These are phyloP conservation scores for Apiotrichum gamsii DNA, from an alignment of 1,284 basidiomycete species.

Conservation along the genomic window DNA sequence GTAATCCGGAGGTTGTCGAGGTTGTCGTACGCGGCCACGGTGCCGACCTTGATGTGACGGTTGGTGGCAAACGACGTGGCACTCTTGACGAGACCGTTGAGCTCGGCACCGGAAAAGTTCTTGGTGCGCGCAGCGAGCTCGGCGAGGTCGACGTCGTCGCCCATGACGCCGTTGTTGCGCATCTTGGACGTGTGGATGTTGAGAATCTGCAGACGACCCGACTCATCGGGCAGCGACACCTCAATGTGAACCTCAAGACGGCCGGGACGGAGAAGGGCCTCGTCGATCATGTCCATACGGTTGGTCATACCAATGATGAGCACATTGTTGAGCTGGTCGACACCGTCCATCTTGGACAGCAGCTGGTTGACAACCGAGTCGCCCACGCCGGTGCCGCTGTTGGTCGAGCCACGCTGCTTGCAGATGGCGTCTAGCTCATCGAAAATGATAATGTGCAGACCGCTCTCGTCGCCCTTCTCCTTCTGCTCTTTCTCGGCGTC, in stretches of 20 bases:
- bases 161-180: constrained; percentile 87
- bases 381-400: constrained; percentile 91
- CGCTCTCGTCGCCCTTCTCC: constrained; percentile 96
- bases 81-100: constrained; percentile 92
- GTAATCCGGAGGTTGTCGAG: constrained; percentile 90
- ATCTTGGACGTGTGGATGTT: constrained; percentile 95
- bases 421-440: constrained; percentile 99
- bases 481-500: constrained; percentile 99
- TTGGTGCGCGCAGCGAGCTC: constrained; percentile 85
- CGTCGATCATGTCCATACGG: constrained; percentile 97
- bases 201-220: constrained; percentile 87
- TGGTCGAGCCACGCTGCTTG: constrained; percentile 87
- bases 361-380: constrained; percentile 99
- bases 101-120: constrained; percentile 97
- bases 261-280: constrained; percentile 92
- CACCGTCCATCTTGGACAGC: constrained; percentile 99
- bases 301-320: constrained; percentile 99
- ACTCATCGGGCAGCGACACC: constrained; percentile 92
- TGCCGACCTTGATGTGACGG: constrained; percentile 94
- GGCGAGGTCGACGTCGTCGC: constrained; percentile 70
- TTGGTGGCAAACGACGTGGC: constrained; percentile 98
- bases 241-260: constrained; percentile 99
- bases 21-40: constrained; percentile 94
- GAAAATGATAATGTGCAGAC: constrained; percentile 96
- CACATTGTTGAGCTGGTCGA: constrained; percentile 98